Conservation (phyloP, 306 rosid genomes). For the Cucumis melo region DNA sequence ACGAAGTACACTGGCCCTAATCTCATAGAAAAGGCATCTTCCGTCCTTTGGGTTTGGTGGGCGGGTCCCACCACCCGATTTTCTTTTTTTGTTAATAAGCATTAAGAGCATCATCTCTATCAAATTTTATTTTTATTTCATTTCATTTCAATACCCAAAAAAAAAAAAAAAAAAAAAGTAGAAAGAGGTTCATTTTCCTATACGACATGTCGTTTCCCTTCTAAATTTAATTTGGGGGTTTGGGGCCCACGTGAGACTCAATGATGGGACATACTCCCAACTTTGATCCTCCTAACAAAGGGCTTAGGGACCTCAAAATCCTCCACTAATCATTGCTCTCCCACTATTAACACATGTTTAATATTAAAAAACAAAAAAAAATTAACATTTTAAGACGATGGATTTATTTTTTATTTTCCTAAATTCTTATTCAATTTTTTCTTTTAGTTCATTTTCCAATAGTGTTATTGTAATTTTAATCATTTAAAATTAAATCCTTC, state of each 20-base stretch:
- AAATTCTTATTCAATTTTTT: too few relatives aligned
- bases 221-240: neutral
- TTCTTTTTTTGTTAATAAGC: neutral
- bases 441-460: too few relatives aligned
- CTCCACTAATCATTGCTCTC: slow-evolving; percentile 50
- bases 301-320: slow-evolving; percentile 38
- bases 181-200: neutral
- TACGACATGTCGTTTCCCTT: neutral
- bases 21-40: slow-evolving; percentile 3
- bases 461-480: too few relatives aligned
- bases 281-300: slow-evolving; percentile 31
- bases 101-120: neutral
- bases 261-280: slow-evolving; percentile 44
- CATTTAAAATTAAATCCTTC: too few relatives aligned
- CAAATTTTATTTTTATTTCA: neutral
- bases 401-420: too few relatives aligned
- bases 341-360: slow-evolving; percentile 14
- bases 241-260: neutral
- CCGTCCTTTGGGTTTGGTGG: neutral
- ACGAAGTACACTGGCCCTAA: neutral
- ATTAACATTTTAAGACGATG: neutral
- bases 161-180: too few relatives aligned
- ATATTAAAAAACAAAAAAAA: too few relatives aligned
- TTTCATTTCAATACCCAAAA: neutral
- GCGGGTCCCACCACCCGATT: neutral